A percentile compares a stretch with the other conserved stretches of the same genome.
These are phyloP conservation scores for Biancaea sappan DNA, from an alignment of 306 rosid species.

Conservation along the genomic window DNA sequence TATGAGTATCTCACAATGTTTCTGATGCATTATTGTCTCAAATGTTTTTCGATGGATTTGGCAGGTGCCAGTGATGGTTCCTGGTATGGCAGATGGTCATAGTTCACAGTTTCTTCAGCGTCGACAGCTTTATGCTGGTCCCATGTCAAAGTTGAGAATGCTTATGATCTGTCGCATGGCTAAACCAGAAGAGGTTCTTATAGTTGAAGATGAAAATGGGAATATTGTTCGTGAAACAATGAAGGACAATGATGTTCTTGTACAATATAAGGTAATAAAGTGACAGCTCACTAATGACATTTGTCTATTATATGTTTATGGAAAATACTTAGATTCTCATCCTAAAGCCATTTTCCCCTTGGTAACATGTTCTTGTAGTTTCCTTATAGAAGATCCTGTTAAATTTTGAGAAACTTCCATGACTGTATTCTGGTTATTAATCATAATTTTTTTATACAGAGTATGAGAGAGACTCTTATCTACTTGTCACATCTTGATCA, in stretches of 20 bases:
- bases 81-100: slow-evolving; percentile 89
- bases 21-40: background rate
- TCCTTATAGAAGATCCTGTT: background rate
- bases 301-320: background rate
- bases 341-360: background rate
- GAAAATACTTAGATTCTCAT: background rate
- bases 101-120: slow-evolving; percentile 79
- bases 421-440: background rate
- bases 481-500: slow-evolving; percentile 97
- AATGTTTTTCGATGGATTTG: slow-evolving; percentile 21
- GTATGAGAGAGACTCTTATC: slow-evolving; percentile 98
- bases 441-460: slow-evolving; percentile 55
- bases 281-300: background rate
- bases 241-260: slow-evolving; percentile 99
- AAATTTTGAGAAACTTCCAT: background rate
- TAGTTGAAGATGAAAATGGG: slow-evolving; percentile 98
- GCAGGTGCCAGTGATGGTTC: slow-evolving; percentile 69
- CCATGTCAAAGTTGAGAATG: slow-evolving; percentile 95
- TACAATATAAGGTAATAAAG: slow-evolving; percentile 82
- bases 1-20: background rate
- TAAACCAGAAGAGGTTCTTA: slow-evolving; percentile 98
- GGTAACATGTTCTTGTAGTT: background rate
- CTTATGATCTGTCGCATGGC: slow-evolving; percentile 99
- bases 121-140: slow-evolving; percentile 78
- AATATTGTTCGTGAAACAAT: slow-evolving; percentile 96